These are phyloP conservation scores for Aureobasidium melanogenum DNA, from an alignment of 2,329 filamentous ascomycete genomes.

Conservation along the genomic window DNA sequence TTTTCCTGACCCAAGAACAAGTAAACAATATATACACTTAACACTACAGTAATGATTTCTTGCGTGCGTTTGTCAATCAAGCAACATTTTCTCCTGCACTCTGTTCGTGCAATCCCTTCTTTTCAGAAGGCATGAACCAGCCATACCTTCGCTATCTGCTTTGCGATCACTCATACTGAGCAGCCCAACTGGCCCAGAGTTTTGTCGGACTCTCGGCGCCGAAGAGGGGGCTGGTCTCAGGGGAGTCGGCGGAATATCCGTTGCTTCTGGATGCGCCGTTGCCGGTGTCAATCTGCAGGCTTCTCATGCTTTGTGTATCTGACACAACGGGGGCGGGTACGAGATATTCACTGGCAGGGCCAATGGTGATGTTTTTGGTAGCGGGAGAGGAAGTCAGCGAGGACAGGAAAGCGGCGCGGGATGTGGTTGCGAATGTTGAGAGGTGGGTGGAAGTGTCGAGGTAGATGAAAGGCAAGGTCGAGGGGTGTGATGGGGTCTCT, in stretches of 20 bases:
- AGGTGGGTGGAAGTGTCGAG: slow-evolving; percentile 7
- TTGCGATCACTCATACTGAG: slow-evolving; percentile 19
- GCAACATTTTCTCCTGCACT: not conserved
- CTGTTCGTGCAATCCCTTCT: not conserved
- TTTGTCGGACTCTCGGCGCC: slow-evolving; percentile 26
- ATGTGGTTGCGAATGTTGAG: slow-evolving; percentile 1
- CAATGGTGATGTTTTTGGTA: slow-evolving; percentile 11
- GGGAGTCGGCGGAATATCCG: not conserved
- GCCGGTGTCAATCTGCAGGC: not conserved
- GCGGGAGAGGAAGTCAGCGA: slow-evolving; percentile 6
- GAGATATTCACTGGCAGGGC: slow-evolving; percentile 10
- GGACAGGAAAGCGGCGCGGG: not conserved
- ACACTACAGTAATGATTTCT: not conserved
- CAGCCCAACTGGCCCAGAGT: slow-evolving; percentile 26
- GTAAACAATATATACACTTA: not conserved
- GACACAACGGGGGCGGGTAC: not conserved
- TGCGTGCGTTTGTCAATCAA: not conserved
- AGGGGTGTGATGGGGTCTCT: not conserved
- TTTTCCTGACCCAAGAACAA: not conserved
- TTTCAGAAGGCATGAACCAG: not conserved
- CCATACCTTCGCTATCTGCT: not conserved
- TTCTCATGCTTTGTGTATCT: slow-evolving; percentile 1
- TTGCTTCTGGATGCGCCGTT: not conserved
- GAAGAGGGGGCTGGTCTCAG: slow-evolving; percentile 15
- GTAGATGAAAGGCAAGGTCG: slow-evolving; percentile 4